Evolutionary conservation across 2,329 filamentous ascomycete genomes (phyloP).

Genomic region (Ramularia collo-cygni): DNA sequence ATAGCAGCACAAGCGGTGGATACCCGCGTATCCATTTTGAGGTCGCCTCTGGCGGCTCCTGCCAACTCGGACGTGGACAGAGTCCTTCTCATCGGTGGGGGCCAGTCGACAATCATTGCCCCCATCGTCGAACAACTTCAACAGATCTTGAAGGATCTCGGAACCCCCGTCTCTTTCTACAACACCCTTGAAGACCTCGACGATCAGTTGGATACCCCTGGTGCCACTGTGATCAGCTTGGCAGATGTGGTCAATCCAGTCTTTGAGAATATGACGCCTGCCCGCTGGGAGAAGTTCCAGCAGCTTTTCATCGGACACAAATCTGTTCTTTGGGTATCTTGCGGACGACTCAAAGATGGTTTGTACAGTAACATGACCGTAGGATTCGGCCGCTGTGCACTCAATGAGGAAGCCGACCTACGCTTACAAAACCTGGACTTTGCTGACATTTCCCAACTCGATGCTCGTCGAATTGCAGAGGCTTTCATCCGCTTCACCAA

Average conservation of each 20-base stretch:
- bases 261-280: background rate
- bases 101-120: background rate
- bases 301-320: background rate
- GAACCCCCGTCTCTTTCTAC: background rate
- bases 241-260: background rate
- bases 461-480: background rate
- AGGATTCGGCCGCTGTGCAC: conserved; percentile 17
- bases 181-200: background rate
- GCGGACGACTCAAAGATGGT: background rate
- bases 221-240: background rate
- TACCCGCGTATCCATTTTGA: background rate
- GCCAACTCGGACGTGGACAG: background rate
- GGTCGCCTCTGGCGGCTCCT: background rate
- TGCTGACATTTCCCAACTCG: background rate
- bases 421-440: conserved; percentile 22
- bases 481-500: background rate
- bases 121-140: background rate
- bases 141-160: background rate
- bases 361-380: conserved; percentile 14
- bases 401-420: conserved; percentile 19
- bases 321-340: background rate
- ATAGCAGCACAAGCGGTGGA: background rate
- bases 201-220: background rate
- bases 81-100: background rate
- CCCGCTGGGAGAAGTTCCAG: background rate